Conservation (phyloP, 805 yeast species). For the Schwanniomyces polymorphus region DNA sequence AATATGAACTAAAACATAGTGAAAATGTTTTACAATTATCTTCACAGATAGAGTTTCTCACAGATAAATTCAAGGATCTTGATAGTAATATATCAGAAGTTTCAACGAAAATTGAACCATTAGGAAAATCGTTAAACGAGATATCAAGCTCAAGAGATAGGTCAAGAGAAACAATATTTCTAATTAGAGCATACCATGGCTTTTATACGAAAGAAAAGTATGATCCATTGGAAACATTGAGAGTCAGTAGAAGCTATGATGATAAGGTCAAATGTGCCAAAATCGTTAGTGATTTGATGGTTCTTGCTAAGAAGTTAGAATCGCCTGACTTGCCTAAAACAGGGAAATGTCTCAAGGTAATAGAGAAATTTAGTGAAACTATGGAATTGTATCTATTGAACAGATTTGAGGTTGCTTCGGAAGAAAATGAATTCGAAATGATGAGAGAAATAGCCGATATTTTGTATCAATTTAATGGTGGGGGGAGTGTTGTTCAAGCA, state of each 20-base stretch:
- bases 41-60: constrained; percentile 45
- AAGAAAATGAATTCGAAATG: constrained; percentile 61
- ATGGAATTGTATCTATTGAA: constrained; percentile 73
- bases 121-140: constrained; percentile 66
- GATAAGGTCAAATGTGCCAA: constrained; percentile 70
- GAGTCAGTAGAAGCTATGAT: constrained; percentile 45
- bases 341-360: constrained; percentile 35
- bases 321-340: constrained; percentile 51
- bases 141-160: constrained; percentile 74
- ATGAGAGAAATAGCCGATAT: constrained; percentile 78
- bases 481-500: constrained; percentile 75
- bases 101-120: constrained; percentile 60
- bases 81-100: constrained; percentile 57
- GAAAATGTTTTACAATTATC: constrained; percentile 60
- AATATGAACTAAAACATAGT: constrained; percentile 66
- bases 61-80: constrained; percentile 48
- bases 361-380: constrained; percentile 70
- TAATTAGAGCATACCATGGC: constrained; percentile 74
- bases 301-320: constrained; percentile 64
- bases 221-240: constrained; percentile 57
- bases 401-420: constrained; percentile 73
- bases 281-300: constrained; percentile 62
- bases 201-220: constrained; percentile 61
- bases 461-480: constrained; percentile 79
- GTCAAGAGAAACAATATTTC: constrained; percentile 66